Base-by-base conservation (phyloP, 2,329 filamentous ascomycete species). In the Cordyceps tenuipes region DNA sequence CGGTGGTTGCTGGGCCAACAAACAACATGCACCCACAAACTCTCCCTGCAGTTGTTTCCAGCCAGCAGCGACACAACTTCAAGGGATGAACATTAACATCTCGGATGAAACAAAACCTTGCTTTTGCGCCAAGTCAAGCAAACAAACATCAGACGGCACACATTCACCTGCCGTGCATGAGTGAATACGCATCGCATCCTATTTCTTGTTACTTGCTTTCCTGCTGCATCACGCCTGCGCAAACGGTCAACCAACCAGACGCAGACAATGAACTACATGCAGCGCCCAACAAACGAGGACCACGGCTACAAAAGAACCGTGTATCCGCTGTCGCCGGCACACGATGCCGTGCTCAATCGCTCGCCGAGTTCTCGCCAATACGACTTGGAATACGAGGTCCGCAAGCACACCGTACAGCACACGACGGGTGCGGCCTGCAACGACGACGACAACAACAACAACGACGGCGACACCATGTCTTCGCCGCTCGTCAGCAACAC, bases 401-500 rank as follows among this genome's bases (percentile, higher is more conserved):
- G 63, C 50, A 65, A 69, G 44, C 69, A 66, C 60, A 68, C 69
- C 58, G 60, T 55, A 23, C 61, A 66, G 17, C 34, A 51, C 50
- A 46, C 63, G 19, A 12, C 19, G 10, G 10, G 12, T 9, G 26
- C 61, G 59, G 64, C 62, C 63, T 65, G 23, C 3, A 23, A 23
- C 23, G 23, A 23, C 23, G 23, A 59, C 57, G 57, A 4, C 0
- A 13, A 47, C 7, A 19, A 46, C 21, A 17, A 54, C 7, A 55
- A 52, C 13, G 39, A 57, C n/a, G 43, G 43, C 3, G 55, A 61
- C 54, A 41, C 43, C 39, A 57, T 57, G 41, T 80, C 54, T 71
- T 76, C 6, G 68, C 79, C 7, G 76, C 77, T 26, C 79, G 78
- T 65, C 76, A 79, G 66, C 76, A 77, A 34, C 72, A 73, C 10